Percentiles rank a stretch among this genome's conserved stretches.
Conservation (phyloP, 441 rosid species). For the Syzygium malaccense region DNA sequence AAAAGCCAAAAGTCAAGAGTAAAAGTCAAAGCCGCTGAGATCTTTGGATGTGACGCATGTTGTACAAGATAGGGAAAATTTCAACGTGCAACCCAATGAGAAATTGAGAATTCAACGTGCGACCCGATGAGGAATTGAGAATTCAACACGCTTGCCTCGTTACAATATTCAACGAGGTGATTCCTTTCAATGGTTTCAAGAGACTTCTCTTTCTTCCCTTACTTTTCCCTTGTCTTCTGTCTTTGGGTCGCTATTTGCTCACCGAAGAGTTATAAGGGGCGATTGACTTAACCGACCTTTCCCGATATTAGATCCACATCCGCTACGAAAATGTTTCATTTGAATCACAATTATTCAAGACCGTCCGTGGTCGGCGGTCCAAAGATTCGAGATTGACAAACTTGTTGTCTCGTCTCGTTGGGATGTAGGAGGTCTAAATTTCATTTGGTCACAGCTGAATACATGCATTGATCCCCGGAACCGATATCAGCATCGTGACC, state of each 20-base stretch:
- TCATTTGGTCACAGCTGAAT: too few species aligned
- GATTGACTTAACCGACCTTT: not conserved
- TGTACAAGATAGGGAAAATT: not conserved
- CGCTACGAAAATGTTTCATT: not conserved
- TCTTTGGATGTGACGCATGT: not conserved
- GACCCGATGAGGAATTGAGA: not conserved
- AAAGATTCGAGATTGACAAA: too few species aligned
- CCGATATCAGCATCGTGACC: too few species aligned
- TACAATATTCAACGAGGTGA: not conserved
- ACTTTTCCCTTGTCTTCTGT: not conserved
- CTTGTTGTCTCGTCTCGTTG: too few species aligned
- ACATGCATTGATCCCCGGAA: not conserved
- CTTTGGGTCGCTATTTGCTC: not conserved
- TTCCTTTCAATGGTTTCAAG: not conserved
- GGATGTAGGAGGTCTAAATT: too few species aligned
- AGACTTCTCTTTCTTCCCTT: too few species aligned
- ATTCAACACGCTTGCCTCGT: not conserved
- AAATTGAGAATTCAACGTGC: too few species aligned
- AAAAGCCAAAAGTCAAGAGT: not conserved
- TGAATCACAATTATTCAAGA: too few species aligned
- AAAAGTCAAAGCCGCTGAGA: not conserved
- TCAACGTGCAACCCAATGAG: not conserved
- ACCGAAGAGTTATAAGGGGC: not conserved
- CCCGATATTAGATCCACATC: not conserved
- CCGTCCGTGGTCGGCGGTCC: too few species aligned